Percentiles rank a stretch among this genome's conserved stretches.
Evolutionary conservation across 345 rosid genomes (phyloP).

Genomic region (Excoecaria cochinchinensis): DNA sequence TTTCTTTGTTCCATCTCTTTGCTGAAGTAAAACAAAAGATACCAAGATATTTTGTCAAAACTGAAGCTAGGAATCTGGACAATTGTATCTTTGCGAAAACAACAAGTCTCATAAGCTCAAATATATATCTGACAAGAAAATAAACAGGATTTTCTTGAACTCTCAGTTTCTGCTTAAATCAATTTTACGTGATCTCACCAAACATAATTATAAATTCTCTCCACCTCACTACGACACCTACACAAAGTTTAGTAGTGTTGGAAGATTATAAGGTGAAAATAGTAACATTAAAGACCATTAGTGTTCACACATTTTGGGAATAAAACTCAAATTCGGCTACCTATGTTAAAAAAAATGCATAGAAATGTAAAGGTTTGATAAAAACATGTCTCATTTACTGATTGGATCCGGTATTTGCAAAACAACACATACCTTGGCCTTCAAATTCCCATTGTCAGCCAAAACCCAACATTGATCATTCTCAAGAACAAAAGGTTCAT

Average conservation of each 20-base stretch:
- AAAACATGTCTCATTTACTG: not conserved
- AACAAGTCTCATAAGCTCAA: not conserved
- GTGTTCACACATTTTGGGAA: not conserved
- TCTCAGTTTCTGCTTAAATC: not conserved
- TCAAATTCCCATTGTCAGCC: slow-evolving; percentile 73
- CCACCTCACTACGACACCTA: not conserved
- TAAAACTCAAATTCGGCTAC: not conserved
- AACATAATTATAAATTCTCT: not conserved
- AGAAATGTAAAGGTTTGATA: not conserved
- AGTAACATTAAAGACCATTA: not conserved
- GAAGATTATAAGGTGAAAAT: not conserved
- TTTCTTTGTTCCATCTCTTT: not conserved
- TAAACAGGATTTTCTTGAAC: not conserved
- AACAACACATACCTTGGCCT: slow-evolving; percentile 62
- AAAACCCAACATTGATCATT: slow-evolving; percentile 86
- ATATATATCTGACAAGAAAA: not conserved
- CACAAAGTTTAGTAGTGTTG: not conserved
- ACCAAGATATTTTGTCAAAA: not conserved
- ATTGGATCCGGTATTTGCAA: not conserved
- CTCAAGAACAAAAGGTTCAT: slow-evolving; percentile 78
- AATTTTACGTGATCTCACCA: not conserved
- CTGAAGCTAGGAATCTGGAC: not conserved
- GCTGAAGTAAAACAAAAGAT: not conserved
- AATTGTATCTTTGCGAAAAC: too few species aligned
- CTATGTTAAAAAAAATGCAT: not conserved